These are phyloP conservation scores for Tricharina praecox DNA, from an alignment of 495 filamentous ascomycete species.

Conservation along the genomic window DNA sequence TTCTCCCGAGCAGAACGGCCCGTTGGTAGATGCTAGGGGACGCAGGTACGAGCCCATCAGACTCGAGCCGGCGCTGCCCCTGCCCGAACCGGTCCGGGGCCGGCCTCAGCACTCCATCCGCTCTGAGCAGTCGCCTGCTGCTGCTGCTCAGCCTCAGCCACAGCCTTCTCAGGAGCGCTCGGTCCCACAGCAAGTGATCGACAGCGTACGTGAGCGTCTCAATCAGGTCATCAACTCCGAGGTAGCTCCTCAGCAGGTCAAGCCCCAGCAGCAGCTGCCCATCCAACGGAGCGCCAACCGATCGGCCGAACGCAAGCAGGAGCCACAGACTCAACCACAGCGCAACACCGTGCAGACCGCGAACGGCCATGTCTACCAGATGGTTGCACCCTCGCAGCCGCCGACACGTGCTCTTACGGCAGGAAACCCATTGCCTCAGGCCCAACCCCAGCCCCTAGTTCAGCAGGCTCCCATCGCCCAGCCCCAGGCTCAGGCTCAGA, in stretches of 20 bases:
- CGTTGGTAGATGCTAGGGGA: constrained; percentile 3
- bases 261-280: constrained; percentile 10
- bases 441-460: background rate
- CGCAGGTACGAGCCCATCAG: constrained; percentile 16
- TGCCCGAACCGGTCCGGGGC: background rate
- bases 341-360: background rate
- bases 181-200: constrained; percentile 6
- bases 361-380: constrained; percentile 3
- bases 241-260: no score
- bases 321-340: background rate
- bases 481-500: constrained; percentile 14
- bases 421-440: background rate
- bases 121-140: background rate
- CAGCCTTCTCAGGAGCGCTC: constrained; percentile 14
- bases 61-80: constrained; percentile 8
- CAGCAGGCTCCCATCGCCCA: constrained; percentile 9
- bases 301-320: background rate
- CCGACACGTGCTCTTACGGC: background rate
- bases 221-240: constrained; percentile 9
- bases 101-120: background rate
- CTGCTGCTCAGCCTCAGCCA: no score
- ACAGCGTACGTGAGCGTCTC: constrained; percentile 9
- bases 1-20: background rate
- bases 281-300: constrained; percentile 15
- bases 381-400: constrained; percentile 5